phyloP scores from a whole-genome alignment of 352 stramenopile species.

The Pythium brachiatum region DNA sequence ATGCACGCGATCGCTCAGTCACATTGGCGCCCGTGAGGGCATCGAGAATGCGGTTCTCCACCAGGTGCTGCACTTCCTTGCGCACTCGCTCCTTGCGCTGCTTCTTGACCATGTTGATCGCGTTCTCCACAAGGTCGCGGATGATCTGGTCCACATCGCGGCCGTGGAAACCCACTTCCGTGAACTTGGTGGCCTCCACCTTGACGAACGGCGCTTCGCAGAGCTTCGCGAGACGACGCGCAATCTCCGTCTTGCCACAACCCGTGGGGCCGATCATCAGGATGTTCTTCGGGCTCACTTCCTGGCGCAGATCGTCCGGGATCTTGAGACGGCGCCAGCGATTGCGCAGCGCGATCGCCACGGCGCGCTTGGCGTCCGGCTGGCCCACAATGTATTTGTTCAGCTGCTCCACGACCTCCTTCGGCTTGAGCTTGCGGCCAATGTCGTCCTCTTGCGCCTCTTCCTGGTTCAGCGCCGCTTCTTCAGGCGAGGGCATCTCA shows the following conservation, averaged over 20 bases:
- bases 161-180: constrained; percentile 99
- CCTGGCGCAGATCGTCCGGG: constrained; percentile 83
- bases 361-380: constrained; percentile 95
- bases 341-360: constrained; percentile 98
- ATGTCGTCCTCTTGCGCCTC: constrained; percentile 48
- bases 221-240: constrained; percentile 95
- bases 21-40: constrained; percentile 90
- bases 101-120: constrained; percentile 97
- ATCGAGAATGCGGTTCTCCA: constrained; percentile 96
- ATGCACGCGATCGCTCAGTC: constrained; percentile 77
- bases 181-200: constrained; percentile 99
- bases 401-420: constrained; percentile 93
- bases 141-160: constrained; percentile 99
- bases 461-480: constrained; percentile 24
- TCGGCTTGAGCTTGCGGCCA: constrained; percentile 86
- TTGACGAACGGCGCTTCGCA: constrained; percentile 98
- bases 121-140: constrained; percentile 97
- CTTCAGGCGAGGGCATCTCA: constrained; percentile 22
- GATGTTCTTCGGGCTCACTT: constrained; percentile 99
- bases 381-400: constrained; percentile 99
- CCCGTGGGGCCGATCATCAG: constrained; percentile 99
- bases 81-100: constrained; percentile 90
- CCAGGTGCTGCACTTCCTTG: constrained; percentile 90
- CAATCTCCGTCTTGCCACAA: constrained; percentile 99
- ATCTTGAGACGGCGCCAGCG: constrained; percentile 97